Conservation (phyloP, 2,329 filamentous ascomycete species). For the Drechslerella coelobrocha region DNA sequence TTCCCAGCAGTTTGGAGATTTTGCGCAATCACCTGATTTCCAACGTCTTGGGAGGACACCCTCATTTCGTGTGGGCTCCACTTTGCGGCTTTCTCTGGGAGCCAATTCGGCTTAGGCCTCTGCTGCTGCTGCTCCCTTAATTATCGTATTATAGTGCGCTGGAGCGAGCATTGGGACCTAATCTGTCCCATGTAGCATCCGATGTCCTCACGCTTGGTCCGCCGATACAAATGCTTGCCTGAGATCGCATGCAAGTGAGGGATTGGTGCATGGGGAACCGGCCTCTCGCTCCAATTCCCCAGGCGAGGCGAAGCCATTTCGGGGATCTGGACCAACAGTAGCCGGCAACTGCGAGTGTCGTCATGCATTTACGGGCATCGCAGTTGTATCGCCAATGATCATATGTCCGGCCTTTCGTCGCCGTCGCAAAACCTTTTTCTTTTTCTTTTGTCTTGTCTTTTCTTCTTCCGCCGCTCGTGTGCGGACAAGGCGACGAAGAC, state of each 20-base stretch:
- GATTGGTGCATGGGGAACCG: background rate
- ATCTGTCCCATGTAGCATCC: no score
- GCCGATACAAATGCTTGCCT: background rate
- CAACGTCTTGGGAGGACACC: slow-evolving; percentile 48
- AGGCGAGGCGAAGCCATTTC: background rate
- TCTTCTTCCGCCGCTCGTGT: no score
- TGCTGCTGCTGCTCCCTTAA: slow-evolving; percentile 1
- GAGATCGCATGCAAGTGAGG: background rate
- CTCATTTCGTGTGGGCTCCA: slow-evolving; percentile 43
- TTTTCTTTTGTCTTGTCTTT: no score
- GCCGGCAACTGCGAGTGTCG: background rate
- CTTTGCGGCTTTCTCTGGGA: slow-evolving; percentile 22
- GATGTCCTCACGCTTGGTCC: no score
- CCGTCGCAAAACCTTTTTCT: no score
- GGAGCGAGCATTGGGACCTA: background rate
- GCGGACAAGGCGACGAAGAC: no score
- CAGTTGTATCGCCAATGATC: no score
- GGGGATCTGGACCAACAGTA: background rate
- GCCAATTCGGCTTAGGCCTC: background rate
- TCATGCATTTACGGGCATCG: background rate
- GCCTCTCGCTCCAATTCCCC: background rate
- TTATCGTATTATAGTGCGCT: background rate
- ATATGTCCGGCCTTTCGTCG: no score
- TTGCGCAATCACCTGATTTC: slow-evolving; percentile 51
- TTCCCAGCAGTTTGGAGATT: slow-evolving; percentile 26